Base-by-base conservation (phyloP, 2,329 filamentous ascomycete genomes). In the Cercospora zeina region DNA sequence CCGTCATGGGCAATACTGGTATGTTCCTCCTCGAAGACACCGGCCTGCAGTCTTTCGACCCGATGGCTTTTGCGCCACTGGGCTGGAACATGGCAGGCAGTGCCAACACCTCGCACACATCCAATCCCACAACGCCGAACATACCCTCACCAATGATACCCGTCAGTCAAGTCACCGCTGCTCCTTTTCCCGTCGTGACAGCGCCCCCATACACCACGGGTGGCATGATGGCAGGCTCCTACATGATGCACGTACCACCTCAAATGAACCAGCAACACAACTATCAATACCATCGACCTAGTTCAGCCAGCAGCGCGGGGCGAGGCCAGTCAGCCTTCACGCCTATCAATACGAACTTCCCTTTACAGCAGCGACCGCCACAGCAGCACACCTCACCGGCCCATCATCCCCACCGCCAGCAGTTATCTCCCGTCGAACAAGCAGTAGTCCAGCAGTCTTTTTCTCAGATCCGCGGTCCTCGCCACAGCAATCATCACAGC, bases 21-120 rank as follows among this genome's bases (percentile, higher is more conserved):
- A 81, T 81, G 79, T 71, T 79, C 39, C 71, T 81, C 0, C 74
- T 81, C 30, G 80, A 82, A 65, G 79, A 81, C 61, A 70, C 75
- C 13, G 78, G 78, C 7, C 67, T 80, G 33, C 79, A 81, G 42
- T 66, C 69, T 9, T 67, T 65, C 50, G 62, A 62, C 7, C 66
- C 64, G 10, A 60, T 63, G 5, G 50, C 69, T 11, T 73, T 73
- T 54, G 64, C 67, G 21, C 71, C 71, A n/a, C 62, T 72, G 4
- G 65, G 61, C 27, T 73, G 70, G 70, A 62, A 69, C 50, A 70
- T 71, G 69, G 68, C 69, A 7, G 70, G 70, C 42, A 67, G 65
- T 58, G 62, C 63, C 21, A 64, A 64, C 14, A 47, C 66, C 19
- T 65, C 65, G 8, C 66, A 68, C 19, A 58, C 63, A 9, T 65